Conservation (phyloP, 2,329 filamentous ascomycete species). For the Didymella exigua region DNA sequence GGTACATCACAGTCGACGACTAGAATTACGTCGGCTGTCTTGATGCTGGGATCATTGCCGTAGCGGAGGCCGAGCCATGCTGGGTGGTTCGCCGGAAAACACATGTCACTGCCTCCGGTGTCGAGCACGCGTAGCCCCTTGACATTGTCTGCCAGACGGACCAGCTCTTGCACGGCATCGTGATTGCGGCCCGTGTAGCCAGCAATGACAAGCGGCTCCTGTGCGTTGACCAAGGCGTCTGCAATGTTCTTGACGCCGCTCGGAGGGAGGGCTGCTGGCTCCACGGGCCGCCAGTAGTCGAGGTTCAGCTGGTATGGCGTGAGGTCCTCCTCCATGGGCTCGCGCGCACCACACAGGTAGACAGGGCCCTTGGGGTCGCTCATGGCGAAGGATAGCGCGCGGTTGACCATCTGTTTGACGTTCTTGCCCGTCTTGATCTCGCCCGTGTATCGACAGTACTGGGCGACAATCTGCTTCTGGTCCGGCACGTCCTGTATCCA, state of each 20-base stretch:
- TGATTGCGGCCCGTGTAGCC: conserved; percentile 76
- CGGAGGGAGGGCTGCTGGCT: conserved; percentile 65
- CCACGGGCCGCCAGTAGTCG: conserved; percentile 71
- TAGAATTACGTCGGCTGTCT: conserved; percentile 80
- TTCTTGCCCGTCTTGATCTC: conserved; percentile 86
- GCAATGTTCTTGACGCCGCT: conserved; percentile 65
- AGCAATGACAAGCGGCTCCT: conserved; percentile 71
- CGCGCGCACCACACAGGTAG: conserved; percentile 77
- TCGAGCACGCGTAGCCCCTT: conserved; percentile 75
- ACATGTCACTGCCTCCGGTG: conserved; percentile 80
- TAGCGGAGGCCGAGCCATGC: conserved; percentile 68
- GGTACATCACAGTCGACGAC: conserved; percentile 90
- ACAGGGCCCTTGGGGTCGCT: conserved; percentile 80
- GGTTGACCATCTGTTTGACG: conserved; percentile 87
- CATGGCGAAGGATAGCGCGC: conserved; percentile 79
- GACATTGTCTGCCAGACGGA: conserved; percentile 70
- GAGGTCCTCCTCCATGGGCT: conserved; percentile 84
- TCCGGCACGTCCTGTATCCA: conserved; percentile 86
- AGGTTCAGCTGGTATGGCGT: conserved; percentile 64
- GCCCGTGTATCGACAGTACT: conserved; percentile 83
- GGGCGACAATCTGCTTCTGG: conserved; percentile 77
- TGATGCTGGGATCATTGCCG: conserved; percentile 74
- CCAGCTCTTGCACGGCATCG: conserved; percentile 63
- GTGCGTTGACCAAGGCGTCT: conserved; percentile 66
- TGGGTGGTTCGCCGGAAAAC: conserved; percentile 67